phyloP scores from a whole-genome alignment of 371 early-diverging fungal genomes.

The Mucor indicus region DNA sequence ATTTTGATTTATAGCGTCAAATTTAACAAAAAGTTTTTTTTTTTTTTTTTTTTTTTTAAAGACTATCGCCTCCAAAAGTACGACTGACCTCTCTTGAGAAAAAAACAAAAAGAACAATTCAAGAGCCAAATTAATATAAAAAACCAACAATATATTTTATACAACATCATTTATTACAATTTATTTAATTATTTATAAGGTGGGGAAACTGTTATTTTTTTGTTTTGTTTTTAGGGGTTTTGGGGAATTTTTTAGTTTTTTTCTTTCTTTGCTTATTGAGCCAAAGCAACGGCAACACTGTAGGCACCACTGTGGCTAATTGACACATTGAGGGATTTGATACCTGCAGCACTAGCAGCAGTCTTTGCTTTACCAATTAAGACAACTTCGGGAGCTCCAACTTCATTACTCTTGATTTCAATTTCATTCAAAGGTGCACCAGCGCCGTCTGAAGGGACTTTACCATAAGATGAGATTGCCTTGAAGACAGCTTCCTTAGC shows the following conservation, averaged over 20 bases:
- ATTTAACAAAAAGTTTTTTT: too few relatives aligned
- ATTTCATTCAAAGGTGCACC: constrained; percentile 90
- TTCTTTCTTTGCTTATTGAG: constrained; percentile 14
- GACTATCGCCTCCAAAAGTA: too few relatives aligned
- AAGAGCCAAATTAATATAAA: too few relatives aligned
- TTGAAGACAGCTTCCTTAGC: constrained; percentile 96
- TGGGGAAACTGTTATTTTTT: too few relatives aligned
- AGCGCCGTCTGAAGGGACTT: constrained; percentile 74
- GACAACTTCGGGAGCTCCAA: constrained; percentile 83
- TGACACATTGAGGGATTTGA: constrained; percentile 67
- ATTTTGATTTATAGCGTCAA: too few relatives aligned
- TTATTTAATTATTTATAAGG: too few relatives aligned
- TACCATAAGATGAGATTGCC: constrained; percentile 73
- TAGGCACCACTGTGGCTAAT: constrained; percentile 91
- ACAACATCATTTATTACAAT: too few relatives aligned
- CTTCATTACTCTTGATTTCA: constrained; percentile 69
- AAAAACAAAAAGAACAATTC: too few relatives aligned
- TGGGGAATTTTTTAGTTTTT: background rate
- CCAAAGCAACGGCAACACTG: constrained; percentile 81
- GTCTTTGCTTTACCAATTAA: constrained; percentile 77
- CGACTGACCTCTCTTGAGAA: too few relatives aligned
- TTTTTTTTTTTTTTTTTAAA: too few relatives aligned
- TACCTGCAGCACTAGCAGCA: background rate
- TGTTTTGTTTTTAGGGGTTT: too few relatives aligned
- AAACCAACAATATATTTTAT: too few relatives aligned